Conservation (phyloP, 1,284 basidiomycete species). For the Phylloboletellus chloephorus region DNA sequence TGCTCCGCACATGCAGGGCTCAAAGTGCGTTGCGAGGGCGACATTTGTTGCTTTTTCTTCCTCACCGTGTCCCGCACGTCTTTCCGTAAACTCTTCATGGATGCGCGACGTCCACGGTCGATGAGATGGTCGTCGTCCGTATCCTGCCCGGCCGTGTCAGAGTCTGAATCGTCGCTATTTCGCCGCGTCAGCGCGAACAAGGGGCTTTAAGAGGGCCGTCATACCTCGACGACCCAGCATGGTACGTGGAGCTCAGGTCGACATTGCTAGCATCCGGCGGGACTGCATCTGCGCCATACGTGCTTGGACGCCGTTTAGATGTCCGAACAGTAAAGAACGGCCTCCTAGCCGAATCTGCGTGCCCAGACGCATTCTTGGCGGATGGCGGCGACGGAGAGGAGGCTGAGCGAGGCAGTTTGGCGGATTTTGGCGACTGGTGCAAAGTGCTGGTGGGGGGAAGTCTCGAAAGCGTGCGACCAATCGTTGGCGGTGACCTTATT, state of each 20-base stretch:
- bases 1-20: conserved; percentile 22
- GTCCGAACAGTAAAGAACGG: conserved; percentile 35
- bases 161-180: conserved; percentile 29
- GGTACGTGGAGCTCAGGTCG: conserved; percentile 82
- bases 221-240: conserved; percentile 72
- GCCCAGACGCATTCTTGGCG: conserved; percentile 39
- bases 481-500: no score
- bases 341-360: conserved; percentile 39
- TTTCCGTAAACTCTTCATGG: conserved; percentile 23
- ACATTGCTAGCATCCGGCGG: conserved; percentile 31
- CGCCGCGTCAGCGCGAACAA: conserved; percentile 9
- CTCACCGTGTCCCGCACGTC: conserved; percentile 24
- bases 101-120: conserved; percentile 27
- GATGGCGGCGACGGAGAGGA: conserved; percentile 71
- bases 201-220: conserved; percentile 10
- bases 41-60: conserved; percentile 27
- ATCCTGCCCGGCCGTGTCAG: conserved; percentile 30
- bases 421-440: conserved; percentile 12
- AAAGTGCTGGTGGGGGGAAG: conserved; percentile 2
- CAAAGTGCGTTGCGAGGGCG: conserved; percentile 17
- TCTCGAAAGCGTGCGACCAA: conserved; percentile 9
- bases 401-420: conserved; percentile 69
- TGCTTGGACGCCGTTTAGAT: conserved; percentile 34
- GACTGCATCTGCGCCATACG: conserved; percentile 21
- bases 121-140: conserved; percentile 27